Evolutionary conservation across 2,329 filamentous ascomycete genomes (phyloP), one percentile per base, ranked within the genome.

Genomic region (Mycosphaerella sp.): DNA sequence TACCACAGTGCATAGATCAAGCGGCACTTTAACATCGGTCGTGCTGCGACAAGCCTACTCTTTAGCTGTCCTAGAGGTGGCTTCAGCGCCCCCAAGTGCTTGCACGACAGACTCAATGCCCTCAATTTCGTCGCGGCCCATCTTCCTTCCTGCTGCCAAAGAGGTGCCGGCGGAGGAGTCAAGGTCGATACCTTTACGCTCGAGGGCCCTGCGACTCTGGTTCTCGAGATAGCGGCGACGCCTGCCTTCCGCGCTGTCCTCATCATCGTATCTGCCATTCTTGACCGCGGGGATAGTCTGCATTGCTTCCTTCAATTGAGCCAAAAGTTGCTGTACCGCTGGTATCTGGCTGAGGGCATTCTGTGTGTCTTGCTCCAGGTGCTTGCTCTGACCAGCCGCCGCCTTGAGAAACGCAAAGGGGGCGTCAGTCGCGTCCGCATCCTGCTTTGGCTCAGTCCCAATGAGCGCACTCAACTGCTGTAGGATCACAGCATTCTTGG

Each of bases 261-360:
- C 68, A 8, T 70, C 66, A 6, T 66, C 63, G 2, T 64, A 48
- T 11, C 53, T 64, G n/a, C 62, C 54, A 48, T 67, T 59, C 59
- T 62, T 58, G 41, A 66, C 57, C 58, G 76, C 58, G 9, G 65
- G 59, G 26, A 64, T 57, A 29, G 57, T 59, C 45, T 64, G 58
- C 53, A 67, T 55, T 14, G 66, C 59, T 31, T 62, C 51, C 47
- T 64, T 66, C 29, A 95, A 74, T 10, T 80, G 78, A 8, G 81
- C 76, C 46, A 95, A 75, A 6, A 95, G 76, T 6, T 82, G 75
- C 55, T 87, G 83, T 44, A 98, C 76, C 0, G 89, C 83, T 29
- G 89, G 88, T 17, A 96, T 76, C 68, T 97, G 92, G 2, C 86
- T 87, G 17, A 95, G 78, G 0, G 88, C 84, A 69, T 96, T 95